Conservation (phyloP, 2,329 filamentous ascomycete genomes). For the Fusarium nurragi region DNA sequence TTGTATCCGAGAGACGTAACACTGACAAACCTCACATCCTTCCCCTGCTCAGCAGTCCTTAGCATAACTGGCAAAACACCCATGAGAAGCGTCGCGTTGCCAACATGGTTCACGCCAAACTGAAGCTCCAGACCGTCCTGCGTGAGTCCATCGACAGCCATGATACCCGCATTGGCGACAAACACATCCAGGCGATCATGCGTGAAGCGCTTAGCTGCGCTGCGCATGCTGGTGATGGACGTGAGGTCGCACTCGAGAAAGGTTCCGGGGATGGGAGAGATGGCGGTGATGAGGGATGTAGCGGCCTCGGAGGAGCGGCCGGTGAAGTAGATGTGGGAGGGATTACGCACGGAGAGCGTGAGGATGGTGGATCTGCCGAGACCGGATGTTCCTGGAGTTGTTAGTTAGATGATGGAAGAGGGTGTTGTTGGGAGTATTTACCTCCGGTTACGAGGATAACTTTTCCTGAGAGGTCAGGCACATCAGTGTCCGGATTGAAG, state of each 20-base stretch:
- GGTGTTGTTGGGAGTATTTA: slow-evolving; percentile 30
- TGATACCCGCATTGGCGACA: slow-evolving; percentile 52
- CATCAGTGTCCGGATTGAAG: slow-evolving; percentile 54
- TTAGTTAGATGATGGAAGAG: background rate
- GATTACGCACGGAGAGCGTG: slow-evolving; percentile 52
- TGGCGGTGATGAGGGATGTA: slow-evolving; percentile 54
- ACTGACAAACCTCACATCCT: slow-evolving; percentile 39
- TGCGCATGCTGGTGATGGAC: slow-evolving; percentile 58
- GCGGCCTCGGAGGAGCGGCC: slow-evolving; percentile 58
- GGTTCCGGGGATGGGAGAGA: slow-evolving; percentile 40
- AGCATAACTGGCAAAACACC: slow-evolving; percentile 46
- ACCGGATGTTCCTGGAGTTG: slow-evolving; percentile 48
- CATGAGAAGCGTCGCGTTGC: slow-evolving; percentile 47
- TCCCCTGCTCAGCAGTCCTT: slow-evolving; percentile 21
- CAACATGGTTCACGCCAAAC: slow-evolving; percentile 50
- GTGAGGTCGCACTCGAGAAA: slow-evolving; percentile 59
- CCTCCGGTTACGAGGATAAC: slow-evolving; percentile 63
- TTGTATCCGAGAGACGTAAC: slow-evolving; percentile 45
- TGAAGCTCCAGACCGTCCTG: slow-evolving; percentile 50
- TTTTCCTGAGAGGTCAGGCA: slow-evolving; percentile 57
- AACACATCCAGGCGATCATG: slow-evolving; percentile 55
- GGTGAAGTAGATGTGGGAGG: slow-evolving; percentile 64
- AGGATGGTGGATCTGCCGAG: slow-evolving; percentile 43
- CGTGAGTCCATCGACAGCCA: slow-evolving; percentile 43
- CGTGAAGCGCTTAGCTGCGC: slow-evolving; percentile 54